Base-by-base conservation (phyloP, 129 eudicot genomes). In the Kitagawia praeruptora region DNA sequence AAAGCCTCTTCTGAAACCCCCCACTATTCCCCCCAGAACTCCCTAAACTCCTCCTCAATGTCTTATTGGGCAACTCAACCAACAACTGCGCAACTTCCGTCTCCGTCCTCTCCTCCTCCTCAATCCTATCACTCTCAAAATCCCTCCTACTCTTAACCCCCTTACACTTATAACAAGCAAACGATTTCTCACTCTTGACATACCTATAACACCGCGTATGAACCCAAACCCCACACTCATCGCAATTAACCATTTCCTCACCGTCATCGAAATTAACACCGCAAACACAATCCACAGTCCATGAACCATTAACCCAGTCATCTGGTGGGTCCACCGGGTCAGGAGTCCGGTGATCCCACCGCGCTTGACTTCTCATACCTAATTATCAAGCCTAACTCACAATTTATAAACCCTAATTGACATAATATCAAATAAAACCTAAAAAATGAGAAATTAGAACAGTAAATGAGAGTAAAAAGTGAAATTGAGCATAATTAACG, bases 141-240 rank as follows among this genome's bases (percentile, higher is more conserved):
- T 87, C 88, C 56, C 85, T 87, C 83, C 88, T 87, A 66, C 61
- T 84, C 75, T 75, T 87, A 81, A 85, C 92, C 54, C 70, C 87
- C 83, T 92, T 92, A 79, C 98, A 94, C 83, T 92, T 94, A 74
- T 94, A 89, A 76, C 98, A 94, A 21, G 97, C 89, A 81, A 91
- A 94, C 27, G 85, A 83, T 76, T 91, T 94, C 84, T 92, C 97
- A 45, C 93, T 88, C 84, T 90, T 94, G 74, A 92, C 97, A 84
- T 87, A 94, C 4, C 94, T 87, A 70, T 91, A 87, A 66, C 98
- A 94, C 80, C 97, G 82, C 15, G 98, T 94, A 81, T 94, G 98
- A 77, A 94, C 98, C 98, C 98, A 94, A 78, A 94, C 98, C 4
- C 98, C 97, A 76, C 98, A 94, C 85, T 94, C 98, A 64, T 94